These are phyloP conservation scores for Fraxinus americana DNA, from an alignment of 257 asterid genomes.

Conservation along the genomic window DNA sequence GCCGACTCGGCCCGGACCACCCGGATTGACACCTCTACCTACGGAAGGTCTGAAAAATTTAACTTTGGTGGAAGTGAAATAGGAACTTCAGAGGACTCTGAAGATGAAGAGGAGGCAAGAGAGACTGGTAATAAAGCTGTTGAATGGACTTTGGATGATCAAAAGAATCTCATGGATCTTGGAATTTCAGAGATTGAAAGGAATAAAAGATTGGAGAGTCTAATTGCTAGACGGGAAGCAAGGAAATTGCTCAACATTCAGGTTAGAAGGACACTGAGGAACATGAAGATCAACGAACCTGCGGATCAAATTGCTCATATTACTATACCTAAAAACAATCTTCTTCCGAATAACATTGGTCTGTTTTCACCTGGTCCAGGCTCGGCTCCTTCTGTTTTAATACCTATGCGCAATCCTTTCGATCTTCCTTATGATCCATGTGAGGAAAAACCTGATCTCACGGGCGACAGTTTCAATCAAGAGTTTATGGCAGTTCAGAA, in stretches of 20 bases:
- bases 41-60: conserved; percentile 1
- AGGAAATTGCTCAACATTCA: conserved; percentile 53
- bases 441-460: conserved; percentile 84
- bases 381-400: conserved; percentile 78
- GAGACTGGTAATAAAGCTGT: conserved; percentile 38
- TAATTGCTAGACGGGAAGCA: conserved; percentile 82
- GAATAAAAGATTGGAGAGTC: conserved; percentile 72
- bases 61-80: conserved; percentile 9
- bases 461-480: conserved; percentile 72
- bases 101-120: conserved; percentile 42
- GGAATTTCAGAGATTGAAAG: conserved; percentile 70
- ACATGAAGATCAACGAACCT: conserved; percentile 37
- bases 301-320: conserved; percentile 41
- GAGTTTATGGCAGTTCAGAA: conserved; percentile 53
- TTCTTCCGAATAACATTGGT: conserved; percentile 2
- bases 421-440: conserved; percentile 92
- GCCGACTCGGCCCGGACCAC: no score
- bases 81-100: conserved; percentile 32
- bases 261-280: conserved; percentile 49
- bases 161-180: conserved; percentile 57
- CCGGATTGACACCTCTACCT: no score
- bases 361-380: conserved; percentile 66
- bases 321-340: conserved; percentile 43
- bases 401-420: conserved; percentile 74
- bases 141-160: conserved; percentile 43